Evolutionary conservation across 768 basidiomycete species (phyloP), one percentile per base, ranked within the genome.

Genomic region (Tricholoma terreum): DNA sequence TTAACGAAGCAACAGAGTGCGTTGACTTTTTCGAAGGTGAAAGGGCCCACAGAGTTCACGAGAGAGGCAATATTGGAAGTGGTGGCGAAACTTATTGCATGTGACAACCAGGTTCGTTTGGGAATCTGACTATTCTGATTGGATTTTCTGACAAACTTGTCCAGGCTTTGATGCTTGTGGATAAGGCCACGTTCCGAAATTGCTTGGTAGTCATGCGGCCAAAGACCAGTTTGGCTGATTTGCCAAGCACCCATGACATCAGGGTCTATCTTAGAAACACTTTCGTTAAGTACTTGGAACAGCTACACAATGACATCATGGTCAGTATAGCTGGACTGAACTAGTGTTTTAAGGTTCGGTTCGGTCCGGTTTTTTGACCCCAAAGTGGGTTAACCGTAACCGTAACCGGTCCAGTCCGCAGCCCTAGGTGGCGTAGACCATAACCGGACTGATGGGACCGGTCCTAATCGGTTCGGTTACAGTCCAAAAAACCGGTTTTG

Each of bases 231-330:
- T 3, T 3, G 27, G 17, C 38, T 4, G 49, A 62, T 30, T n/a
- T 54, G 17, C 61, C 56, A 6, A 52, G 19, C 21, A 33, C 58
- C 17, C 50, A 61, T 50, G 59, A 65, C 51, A 49, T 63, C 22
- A 61, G 50, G 12, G 27, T 52, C 4, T 54, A 61, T 38, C 54
- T 64, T 33, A 56, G 60, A 21, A 64, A 64, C 36, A 15, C 59
- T 21, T 62, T 62, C 45, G 35, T 55, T 40, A 21, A 52, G 22
- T 35, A 38, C 4, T 8, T 56, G 27, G 19, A 50, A 4, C 9
- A 46, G 12, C 21, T 55, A 27, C 51, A 59, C 40, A 4, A 6
- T 19, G 30, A 49, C 2, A 56, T 56, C 11, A 11, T 19, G 38
- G 58, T 45, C 11, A 54, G 38, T 48, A 42, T 14, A 11, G 35